Evolutionary conservation across 176 grass and related monocot species (phyloP).

Genomic region (Carex littledalei): DNA sequence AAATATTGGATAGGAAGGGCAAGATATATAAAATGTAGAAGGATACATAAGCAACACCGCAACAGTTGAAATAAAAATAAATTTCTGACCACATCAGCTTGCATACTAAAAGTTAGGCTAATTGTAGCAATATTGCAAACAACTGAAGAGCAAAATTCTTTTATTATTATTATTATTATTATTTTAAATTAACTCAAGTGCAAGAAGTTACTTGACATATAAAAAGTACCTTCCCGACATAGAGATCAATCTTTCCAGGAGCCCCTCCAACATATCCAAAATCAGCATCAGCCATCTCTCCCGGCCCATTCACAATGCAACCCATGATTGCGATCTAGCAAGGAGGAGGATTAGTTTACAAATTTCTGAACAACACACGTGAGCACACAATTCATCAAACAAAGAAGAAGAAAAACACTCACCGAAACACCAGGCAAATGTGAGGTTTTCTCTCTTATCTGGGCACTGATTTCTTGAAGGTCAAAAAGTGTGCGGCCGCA

Average conservation of each 20-base stretch:
- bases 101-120: not conserved
- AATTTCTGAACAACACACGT: not conserved
- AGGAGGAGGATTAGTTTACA: conserved; percentile 5
- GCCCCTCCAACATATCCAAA: conserved; percentile 91
- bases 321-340: conserved; percentile 94
- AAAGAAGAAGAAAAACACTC: conserved; percentile 27
- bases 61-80: not conserved
- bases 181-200: not conserved
- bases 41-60: not conserved
- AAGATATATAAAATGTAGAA: not conserved
- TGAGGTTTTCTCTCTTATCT: conserved; percentile 90
- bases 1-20: not conserved
- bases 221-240: conserved; percentile 82
- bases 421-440: conserved; percentile 92
- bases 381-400: not conserved
- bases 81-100: not conserved
- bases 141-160: too few species aligned
- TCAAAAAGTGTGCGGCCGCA: conserved; percentile 91
- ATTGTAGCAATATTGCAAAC: not conserved
- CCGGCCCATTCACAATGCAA: conserved; percentile 93
- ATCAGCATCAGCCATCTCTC: conserved; percentile 98
- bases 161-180: too few species aligned
- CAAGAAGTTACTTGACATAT: not conserved
- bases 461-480: conserved; percentile 85
- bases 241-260: conserved; percentile 96